These are phyloP conservation scores for Parastagonospora avenae DNA, from an alignment of 2,329 filamentous ascomycete species.

Conservation along the genomic window DNA sequence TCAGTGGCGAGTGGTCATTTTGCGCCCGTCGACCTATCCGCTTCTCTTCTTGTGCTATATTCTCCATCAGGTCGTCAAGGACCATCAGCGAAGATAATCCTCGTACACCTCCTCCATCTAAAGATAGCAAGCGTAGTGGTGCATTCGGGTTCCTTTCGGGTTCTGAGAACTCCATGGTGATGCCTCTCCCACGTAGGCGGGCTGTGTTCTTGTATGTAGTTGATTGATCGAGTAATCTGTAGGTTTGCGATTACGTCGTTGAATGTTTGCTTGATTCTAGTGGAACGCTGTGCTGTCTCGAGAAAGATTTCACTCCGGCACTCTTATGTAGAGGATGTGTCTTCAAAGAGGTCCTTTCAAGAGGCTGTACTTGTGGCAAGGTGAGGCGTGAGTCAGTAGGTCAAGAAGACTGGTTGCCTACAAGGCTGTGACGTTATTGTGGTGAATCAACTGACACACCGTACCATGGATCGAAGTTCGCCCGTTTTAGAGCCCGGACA, in stretches of 20 bases:
- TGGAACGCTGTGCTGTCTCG: conserved; percentile 1
- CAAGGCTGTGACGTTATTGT: conserved; percentile 14
- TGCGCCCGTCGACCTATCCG: conserved; percentile 34
- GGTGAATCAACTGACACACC: conserved; percentile 9
- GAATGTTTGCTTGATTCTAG: conserved; percentile 2
- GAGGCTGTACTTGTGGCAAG: conserved; percentile 10
- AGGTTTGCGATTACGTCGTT: not conserved
- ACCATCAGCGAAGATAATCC: conserved; percentile 47
- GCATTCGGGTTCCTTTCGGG: conserved; percentile 38
- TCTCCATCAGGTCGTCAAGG: conserved; percentile 48
- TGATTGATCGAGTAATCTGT: not conserved
- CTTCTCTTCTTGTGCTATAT: conserved; percentile 46
- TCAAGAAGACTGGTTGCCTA: conserved; percentile 13
- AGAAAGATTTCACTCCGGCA: not conserved
- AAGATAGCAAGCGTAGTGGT: conserved; percentile 40
- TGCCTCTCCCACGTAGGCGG: not conserved
- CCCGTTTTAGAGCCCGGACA: not conserved
- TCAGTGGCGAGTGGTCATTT: conserved; percentile 35
- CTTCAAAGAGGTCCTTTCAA: conserved; percentile 6
- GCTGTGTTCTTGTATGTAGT: not conserved
- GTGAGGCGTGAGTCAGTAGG: conserved; percentile 14
- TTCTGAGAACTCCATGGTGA: conserved; percentile 31
- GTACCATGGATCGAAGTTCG: not conserved
- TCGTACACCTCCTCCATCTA: conserved; percentile 48
- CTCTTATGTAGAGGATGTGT: conserved; percentile 5